phyloP scores from a whole-genome alignment of 1,284 basidiomycete species.

The Tetrapyrgos nigripes region DNA sequence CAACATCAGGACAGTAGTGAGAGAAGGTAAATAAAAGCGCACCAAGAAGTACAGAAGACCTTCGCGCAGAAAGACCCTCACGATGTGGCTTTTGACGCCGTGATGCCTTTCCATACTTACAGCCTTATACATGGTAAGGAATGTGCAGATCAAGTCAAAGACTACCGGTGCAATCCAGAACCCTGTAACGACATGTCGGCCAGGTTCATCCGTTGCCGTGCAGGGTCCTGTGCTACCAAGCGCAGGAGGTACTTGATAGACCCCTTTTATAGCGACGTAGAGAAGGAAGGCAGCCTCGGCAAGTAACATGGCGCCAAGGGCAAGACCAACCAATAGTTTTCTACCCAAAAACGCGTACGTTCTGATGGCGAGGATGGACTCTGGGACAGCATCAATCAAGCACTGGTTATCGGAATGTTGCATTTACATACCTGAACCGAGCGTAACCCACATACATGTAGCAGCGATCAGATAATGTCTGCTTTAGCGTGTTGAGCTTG shows the following conservation, averaged over 20 bases:
- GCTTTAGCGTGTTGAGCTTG: background rate
- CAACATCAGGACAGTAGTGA: background rate
- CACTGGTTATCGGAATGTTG: background rate
- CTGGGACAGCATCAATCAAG: background rate
- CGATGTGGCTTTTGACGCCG: slow-evolving; percentile 6
- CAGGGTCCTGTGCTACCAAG: slow-evolving; percentile 14
- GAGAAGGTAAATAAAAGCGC: background rate
- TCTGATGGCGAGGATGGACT: slow-evolving; percentile 16
- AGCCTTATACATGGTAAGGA: slow-evolving; percentile 10
- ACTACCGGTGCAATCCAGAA: slow-evolving; percentile 17
- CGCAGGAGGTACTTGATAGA: slow-evolving; percentile 10
- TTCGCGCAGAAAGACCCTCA: slow-evolving; percentile 6
- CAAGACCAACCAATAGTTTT: background rate
- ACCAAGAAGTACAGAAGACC: slow-evolving; percentile 13
- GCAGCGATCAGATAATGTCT: slow-evolving; percentile 17
- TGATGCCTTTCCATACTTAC: background rate
- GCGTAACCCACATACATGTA: slow-evolving; percentile 16
- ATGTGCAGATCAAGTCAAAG: slow-evolving; percentile 19
- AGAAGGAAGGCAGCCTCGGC: slow-evolving; percentile 15
- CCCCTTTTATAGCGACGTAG: slow-evolving; percentile 12
- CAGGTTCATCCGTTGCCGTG: slow-evolving; percentile 15
- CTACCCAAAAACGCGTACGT: slow-evolving; percentile 18
- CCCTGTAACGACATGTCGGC: slow-evolving; percentile 16
- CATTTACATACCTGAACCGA: slow-evolving; percentile 7
- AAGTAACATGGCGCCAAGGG: slow-evolving; percentile 9